Conservation (phyloP, 768 basidiomycete species). For the Russula sp. region DNA sequence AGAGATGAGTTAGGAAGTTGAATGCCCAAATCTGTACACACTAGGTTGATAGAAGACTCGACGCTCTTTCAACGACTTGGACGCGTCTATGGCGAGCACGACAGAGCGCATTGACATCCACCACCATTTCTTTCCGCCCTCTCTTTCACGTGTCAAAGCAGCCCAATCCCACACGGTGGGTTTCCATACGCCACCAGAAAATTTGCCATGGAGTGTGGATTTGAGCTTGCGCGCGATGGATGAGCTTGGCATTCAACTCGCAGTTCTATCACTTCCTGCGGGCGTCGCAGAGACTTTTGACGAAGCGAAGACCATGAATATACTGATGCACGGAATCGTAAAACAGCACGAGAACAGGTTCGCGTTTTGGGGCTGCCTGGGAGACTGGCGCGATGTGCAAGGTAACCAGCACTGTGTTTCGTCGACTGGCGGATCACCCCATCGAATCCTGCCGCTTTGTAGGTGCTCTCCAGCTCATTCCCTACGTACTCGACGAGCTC, state of each 20-base stretch:
- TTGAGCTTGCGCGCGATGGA: slow-evolving; percentile 62
- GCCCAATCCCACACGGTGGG: slow-evolving; percentile 43
- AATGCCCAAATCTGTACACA: slow-evolving; percentile 18
- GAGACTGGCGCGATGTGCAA: slow-evolving; percentile 55
- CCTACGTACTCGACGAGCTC: slow-evolving; percentile 54
- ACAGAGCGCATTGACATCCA: slow-evolving; percentile 53
- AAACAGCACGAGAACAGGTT: slow-evolving; percentile 48
- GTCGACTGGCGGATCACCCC: background rate
- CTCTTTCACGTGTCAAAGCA: slow-evolving; percentile 39
- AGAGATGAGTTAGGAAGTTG: slow-evolving; percentile 12
- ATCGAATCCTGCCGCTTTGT: background rate
- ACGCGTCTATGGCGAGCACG: background rate
- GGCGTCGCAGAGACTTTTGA: slow-evolving; percentile 36
- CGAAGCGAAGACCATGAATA: slow-evolving; percentile 44
- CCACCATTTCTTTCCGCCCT: slow-evolving; percentile 64
- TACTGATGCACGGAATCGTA: slow-evolving; percentile 43
- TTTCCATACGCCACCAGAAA: slow-evolving; percentile 57
- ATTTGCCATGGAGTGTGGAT: slow-evolving; percentile 59
- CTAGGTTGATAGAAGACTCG: background rate
- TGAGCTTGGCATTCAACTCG: slow-evolving; percentile 45
- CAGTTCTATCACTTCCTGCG: slow-evolving; percentile 65
- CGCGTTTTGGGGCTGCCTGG: slow-evolving; percentile 64
- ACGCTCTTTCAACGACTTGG: background rate
- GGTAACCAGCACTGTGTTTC: slow-evolving; percentile 33
- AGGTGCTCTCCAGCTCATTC: slow-evolving; percentile 59